These are phyloP conservation scores for Hanseniaspora taiwanica DNA, from an alignment of 805 yeast species.

Conservation along the genomic window DNA sequence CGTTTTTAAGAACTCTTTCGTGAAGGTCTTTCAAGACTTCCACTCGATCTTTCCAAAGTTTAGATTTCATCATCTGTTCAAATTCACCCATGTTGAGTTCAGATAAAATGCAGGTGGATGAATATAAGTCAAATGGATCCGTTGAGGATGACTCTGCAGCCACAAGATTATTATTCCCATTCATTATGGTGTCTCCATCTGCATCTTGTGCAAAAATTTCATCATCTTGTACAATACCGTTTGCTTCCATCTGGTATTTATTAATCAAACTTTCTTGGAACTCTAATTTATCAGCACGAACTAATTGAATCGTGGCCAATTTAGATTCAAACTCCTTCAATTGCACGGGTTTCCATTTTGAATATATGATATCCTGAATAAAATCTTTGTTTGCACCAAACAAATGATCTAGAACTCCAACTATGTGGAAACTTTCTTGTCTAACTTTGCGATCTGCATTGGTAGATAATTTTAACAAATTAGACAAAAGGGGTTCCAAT, in stretches of 20 bases:
- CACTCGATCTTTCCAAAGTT: constrained; percentile 87
- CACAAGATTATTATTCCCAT: constrained; percentile 3
- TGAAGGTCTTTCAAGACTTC: constrained; percentile 62
- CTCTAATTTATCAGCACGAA: constrained; percentile 40
- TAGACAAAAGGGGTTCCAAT: constrained; percentile 33
- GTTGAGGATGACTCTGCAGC: constrained; percentile 16
- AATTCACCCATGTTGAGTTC: constrained; percentile 34
- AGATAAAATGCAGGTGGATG: not conserved
- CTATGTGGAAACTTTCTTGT: constrained; percentile 55
- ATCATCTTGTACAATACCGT: not conserved
- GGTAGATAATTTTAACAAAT: constrained; percentile 56
- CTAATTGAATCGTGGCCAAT: too few species aligned
- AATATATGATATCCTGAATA: constrained; percentile 44
- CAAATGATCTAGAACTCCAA: constrained; percentile 63
- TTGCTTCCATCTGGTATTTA: not conserved
- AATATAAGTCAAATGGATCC: constrained; percentile 53
- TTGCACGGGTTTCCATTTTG: constrained; percentile 79
- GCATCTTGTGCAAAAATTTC: constrained; percentile 18
- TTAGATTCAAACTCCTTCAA: constrained; percentile 74
- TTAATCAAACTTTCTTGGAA: constrained; percentile 33
- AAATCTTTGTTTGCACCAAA: constrained; percentile 39
- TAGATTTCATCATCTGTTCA: constrained; percentile 36
- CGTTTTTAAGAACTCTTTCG: constrained; percentile 31
- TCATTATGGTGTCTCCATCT: constrained; percentile 28
- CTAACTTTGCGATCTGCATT: constrained; percentile 85